phyloP scores from a whole-genome alignment of 2,329 filamentous ascomycete species.

The Grosmannia serpens region DNA sequence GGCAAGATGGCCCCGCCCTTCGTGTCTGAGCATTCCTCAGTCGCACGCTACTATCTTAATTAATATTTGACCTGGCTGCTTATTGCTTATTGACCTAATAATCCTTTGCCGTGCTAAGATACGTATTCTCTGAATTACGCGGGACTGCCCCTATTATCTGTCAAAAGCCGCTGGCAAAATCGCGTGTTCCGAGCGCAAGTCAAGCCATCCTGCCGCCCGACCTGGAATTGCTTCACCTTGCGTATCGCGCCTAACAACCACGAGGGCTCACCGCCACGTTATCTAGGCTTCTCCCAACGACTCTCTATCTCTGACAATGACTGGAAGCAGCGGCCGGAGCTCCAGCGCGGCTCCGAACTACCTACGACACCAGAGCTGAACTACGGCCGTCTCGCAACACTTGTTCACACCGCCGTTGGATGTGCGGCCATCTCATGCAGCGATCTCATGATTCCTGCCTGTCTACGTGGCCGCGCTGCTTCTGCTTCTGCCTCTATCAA shows the following conservation, averaged over 20 bases:
- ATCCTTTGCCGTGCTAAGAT: neutral
- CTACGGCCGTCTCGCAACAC: neutral
- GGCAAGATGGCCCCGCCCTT: neutral
- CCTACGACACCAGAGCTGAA: neutral
- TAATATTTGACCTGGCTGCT: neutral
- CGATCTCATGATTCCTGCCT: neutral
- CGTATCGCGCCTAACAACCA: neutral
- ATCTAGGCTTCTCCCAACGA: neutral
- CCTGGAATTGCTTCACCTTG: neutral
- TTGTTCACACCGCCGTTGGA: neutral
- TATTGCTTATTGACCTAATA: neutral
- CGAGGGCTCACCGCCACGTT: neutral
- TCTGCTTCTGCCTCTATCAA: neutral
- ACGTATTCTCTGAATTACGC: neutral
- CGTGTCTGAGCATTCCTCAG: neutral
- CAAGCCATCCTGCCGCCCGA: constrained; percentile 1
- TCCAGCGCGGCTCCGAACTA: constrained; percentile 5
- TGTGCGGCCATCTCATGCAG: neutral
- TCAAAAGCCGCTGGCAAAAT: neutral
- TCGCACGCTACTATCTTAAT: neutral
- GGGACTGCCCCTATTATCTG: neutral
- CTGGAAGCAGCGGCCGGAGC: constrained; percentile 5
- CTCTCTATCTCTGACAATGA: constrained; percentile 5
- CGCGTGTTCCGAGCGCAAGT: neutral
- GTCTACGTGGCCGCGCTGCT: neutral